Percentiles rank a stretch among this genome's conserved stretches.
phyloP scores from a whole-genome alignment of 345 rosid species.

The Luvunga scandens region DNA sequence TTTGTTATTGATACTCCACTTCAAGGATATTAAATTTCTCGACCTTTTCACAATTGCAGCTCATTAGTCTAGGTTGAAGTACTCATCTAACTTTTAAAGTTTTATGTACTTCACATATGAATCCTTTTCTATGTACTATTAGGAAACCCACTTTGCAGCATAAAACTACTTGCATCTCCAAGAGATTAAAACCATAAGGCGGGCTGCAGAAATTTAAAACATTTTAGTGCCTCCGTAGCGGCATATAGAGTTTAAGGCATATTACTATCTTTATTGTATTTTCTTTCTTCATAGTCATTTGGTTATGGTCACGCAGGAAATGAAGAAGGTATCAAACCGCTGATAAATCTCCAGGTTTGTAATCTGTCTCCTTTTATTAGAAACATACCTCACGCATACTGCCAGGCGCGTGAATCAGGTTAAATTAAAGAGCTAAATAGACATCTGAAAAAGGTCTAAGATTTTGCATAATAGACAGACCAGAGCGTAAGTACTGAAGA shows the following conservation, averaged over 20 bases:
- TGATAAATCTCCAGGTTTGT: slow-evolving; percentile 56
- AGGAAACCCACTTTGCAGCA: too few species aligned
- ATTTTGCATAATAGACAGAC: neutral
- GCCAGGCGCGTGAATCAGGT: neutral
- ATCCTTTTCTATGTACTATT: too few species aligned
- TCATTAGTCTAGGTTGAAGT: too few species aligned
- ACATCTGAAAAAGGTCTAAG: neutral
- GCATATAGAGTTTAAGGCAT: neutral
- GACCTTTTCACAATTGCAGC: too few species aligned
- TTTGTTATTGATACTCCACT: too few species aligned
- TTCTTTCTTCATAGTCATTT: neutral
- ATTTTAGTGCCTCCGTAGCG: neutral
- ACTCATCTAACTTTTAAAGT: too few species aligned
- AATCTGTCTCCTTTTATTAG: neutral
- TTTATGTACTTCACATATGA: too few species aligned
- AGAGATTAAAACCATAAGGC: neutral
- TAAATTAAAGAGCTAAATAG: neutral
- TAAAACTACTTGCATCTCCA: too few species aligned
- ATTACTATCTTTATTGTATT: neutral
- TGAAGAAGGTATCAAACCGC: slow-evolving; percentile 41
- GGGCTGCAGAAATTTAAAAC: neutral
- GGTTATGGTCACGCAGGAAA: slow-evolving; percentile 47
- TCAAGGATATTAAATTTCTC: too few species aligned
- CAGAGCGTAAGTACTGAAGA: neutral
- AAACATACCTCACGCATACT: neutral